Percentiles rank a stretch among this genome's conserved stretches.
Evolutionary conservation across 1,139 yeast species (phyloP).

Genomic region (Diutina mesorugosa): DNA sequence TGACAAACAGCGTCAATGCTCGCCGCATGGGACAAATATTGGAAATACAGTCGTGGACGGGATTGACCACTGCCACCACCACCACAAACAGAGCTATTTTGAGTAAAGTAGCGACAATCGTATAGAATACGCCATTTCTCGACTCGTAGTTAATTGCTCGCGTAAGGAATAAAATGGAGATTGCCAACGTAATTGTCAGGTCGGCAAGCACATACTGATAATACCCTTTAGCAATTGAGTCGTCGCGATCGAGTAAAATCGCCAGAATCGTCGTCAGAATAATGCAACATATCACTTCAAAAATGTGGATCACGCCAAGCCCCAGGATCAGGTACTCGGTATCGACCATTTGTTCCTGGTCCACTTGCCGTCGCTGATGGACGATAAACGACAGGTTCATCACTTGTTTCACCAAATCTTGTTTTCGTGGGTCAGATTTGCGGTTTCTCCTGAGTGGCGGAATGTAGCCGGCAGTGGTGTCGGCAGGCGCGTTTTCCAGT

Average conservation of each 20-base stretch:
- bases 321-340: slow-evolving; percentile 14
- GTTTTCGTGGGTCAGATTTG: background rate
- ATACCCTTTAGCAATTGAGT: slow-evolving; percentile 11
- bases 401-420: slow-evolving; percentile 1
- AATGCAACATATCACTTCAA: slow-evolving; percentile 23
- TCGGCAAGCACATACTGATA: slow-evolving; percentile 29
- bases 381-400: slow-evolving; percentile 1
- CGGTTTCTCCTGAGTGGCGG: background rate
- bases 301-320: slow-evolving; percentile 19
- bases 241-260: slow-evolving; percentile 15
- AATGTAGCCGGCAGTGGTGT: background rate
- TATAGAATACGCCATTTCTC: slow-evolving; percentile 31
- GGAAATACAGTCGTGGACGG: slow-evolving; percentile 12
- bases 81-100: slow-evolving; percentile 22
- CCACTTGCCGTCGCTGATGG: background rate
- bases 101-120: slow-evolving; percentile 20
- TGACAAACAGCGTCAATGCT: slow-evolving; percentile 25
- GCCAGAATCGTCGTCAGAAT: slow-evolving; percentile 20
- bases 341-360: slow-evolving; percentile 6
- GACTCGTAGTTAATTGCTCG: slow-evolving; percentile 25
- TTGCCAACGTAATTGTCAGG: slow-evolving; percentile 19
- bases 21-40: slow-evolving; percentile 20
- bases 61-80: slow-evolving; percentile 15
- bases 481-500: background rate
- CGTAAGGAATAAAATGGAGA: slow-evolving; percentile 22